These are phyloP conservation scores for Hansfordia pulvinata DNA, from an alignment of 2,329 filamentous ascomycete genomes.

Conservation along the genomic window DNA sequence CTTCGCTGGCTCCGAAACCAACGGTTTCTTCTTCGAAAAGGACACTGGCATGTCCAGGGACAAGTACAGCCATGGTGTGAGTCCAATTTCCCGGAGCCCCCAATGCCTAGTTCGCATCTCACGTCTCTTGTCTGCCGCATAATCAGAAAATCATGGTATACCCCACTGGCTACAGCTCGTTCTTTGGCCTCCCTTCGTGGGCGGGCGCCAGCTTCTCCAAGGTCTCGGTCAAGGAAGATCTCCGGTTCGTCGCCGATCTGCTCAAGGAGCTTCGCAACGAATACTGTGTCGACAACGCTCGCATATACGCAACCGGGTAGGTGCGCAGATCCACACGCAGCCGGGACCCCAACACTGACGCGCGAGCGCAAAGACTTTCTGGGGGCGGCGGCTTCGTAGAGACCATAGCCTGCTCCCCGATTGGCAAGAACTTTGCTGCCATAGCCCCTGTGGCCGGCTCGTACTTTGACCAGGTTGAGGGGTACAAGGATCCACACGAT, in stretches of 20 bases:
- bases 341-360: no score
- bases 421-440: slow-evolving; percentile 27
- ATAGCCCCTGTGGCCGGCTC: slow-evolving; percentile 23
- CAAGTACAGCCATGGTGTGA: slow-evolving; percentile 19
- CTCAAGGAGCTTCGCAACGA: slow-evolving; percentile 21
- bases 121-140: no score
- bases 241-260: slow-evolving; percentile 29
- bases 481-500: slow-evolving; percentile 28
- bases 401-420: slow-evolving; percentile 26
- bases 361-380: slow-evolving; percentile 18
- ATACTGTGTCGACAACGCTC: slow-evolving; percentile 28
- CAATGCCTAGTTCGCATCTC: no score
- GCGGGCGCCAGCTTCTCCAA: slow-evolving; percentile 30
- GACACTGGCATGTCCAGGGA: slow-evolving; percentile 25
- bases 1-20: slow-evolving; percentile 29
- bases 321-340: no score
- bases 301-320: slow-evolving; percentile 29
- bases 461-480: slow-evolving; percentile 18
- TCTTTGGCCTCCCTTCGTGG: no score
- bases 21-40: slow-evolving; percentile 27
- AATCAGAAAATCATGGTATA: slow-evolving; percentile 34
- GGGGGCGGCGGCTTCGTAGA: slow-evolving; percentile 34
- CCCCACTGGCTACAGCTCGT: no score
- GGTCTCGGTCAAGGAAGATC: slow-evolving; percentile 24
- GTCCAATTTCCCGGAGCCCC: slow-evolving; percentile 3